Evolutionary conservation across 768 basidiomycete genomes (phyloP), one percentile per base, ranked within the genome.

Genomic region (Lepiota brunneoincarnata): DNA sequence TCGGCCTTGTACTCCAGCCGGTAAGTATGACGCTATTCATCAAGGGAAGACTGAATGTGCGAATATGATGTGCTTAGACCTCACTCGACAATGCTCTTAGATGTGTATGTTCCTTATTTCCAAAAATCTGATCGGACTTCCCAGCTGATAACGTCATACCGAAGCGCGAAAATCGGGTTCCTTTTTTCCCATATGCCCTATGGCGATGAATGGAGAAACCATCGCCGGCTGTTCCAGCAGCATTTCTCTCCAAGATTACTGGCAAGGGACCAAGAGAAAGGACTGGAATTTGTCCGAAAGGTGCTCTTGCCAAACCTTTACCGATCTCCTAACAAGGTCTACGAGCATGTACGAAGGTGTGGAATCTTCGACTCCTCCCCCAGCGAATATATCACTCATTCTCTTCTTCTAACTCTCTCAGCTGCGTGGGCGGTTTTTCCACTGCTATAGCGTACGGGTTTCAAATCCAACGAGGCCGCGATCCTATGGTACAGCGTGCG

Each of bases 171-270:
- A 5, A 20, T 38, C 11, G 24, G 42, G 2, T 17, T 40, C 2
- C 14, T 40, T 1, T 48, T 51, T 35, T 37, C 28, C 20, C 36
- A 50, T 15, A 49, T 58, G 23, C 54, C 50, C 6, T 58, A 58
- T 39, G 54, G 54, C 1, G 63, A 68, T 37, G 26, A 38, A 18
- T 79, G 79, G 78, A 72, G 68, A 46, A 64, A 66, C 6, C 70
- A 72, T 23, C 69, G 79, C 5, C 66, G 70, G 9, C 31, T 72
- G 11, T 76, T 80, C 59, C 67, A 71, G 37, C 63, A 73, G 38
- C 69, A 78, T 47, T 74, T 79, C 54, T 47, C 53, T 15, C 53
- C 46, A 2, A 48, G 40, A 23, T 34, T 20, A 2, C 38, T 54
- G 26, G 37, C 28, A 6, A 35, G 55, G 12, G 54, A 58, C 4